phyloP scores from a whole-genome alignment of 2,329 filamentous ascomycete species.

The Amesomyces nigricolor region DNA sequence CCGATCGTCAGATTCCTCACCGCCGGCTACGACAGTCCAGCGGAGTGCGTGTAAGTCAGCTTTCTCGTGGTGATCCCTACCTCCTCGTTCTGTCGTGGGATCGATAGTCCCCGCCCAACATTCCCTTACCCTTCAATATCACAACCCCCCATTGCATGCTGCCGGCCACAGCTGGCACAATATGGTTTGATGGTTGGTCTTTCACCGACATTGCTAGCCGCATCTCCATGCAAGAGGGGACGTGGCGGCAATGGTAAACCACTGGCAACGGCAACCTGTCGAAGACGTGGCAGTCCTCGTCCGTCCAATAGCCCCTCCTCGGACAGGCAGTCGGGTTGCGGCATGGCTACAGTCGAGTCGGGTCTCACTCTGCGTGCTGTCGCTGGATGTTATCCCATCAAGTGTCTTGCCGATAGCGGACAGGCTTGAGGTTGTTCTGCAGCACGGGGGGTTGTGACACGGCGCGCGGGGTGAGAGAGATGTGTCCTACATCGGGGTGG shows the following conservation, averaged over 20 bases:
- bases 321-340: neutral
- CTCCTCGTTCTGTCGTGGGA: neutral
- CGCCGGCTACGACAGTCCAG: neutral
- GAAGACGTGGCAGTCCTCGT: neutral
- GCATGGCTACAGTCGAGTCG: neutral
- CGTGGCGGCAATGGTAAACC: neutral
- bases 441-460: neutral
- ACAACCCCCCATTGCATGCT: neutral
- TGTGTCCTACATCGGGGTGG: conserved; percentile 5
- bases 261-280: neutral
- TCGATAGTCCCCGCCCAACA: neutral
- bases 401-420: conserved; percentile 8
- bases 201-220: conserved; percentile 17
- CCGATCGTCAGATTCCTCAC: neutral
- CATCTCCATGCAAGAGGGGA: conserved; percentile 8
- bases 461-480: neutral
- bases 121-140: neutral
- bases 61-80: neutral
- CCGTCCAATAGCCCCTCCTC: conserved; percentile 7
- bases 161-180: conserved; percentile 2
- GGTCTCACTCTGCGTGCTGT: neutral
- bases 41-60: conserved; percentile 1
- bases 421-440: neutral
- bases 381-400: neutral
- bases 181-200: conserved; percentile 11